Conservation (phyloP, 176 grass and related monocot genomes). For the Saccharum spontaneum region DNA sequence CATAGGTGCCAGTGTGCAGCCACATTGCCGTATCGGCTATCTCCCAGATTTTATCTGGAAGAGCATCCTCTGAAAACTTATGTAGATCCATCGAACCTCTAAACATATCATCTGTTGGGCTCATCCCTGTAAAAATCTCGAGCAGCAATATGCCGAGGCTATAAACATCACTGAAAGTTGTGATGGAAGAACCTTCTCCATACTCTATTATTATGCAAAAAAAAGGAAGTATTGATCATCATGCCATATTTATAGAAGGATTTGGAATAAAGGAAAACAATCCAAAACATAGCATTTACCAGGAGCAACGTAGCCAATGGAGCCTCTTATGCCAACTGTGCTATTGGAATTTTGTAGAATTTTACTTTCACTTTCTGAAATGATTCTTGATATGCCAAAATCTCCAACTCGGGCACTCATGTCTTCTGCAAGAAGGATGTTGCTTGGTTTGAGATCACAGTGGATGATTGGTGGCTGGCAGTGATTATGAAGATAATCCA, state of each 20-base stretch:
- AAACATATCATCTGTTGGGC: neutral
- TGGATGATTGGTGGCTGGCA: no score
- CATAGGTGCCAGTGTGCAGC: neutral
- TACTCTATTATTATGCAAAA: conserved; percentile 15
- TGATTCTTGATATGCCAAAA: conserved; percentile 48
- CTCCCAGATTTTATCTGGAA: neutral
- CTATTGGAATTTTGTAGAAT: neutral
- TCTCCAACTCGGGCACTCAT: conserved; percentile 20
- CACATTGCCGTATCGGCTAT: neutral
- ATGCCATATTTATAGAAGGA: neutral
- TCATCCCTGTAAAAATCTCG: conserved; percentile 27
- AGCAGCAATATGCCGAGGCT: conserved; percentile 42
- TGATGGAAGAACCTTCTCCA: neutral
- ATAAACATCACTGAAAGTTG: conserved; percentile 15
- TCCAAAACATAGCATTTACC: neutral
- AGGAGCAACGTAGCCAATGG: conserved; percentile 31
- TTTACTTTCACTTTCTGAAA: neutral
- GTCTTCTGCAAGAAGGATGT: no score
- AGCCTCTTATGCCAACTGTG: conserved; percentile 39
- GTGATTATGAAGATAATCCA: no score
- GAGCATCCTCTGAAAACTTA: neutral
- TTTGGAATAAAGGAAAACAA: neutral
- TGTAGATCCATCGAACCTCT: neutral
- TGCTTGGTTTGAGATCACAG: no score
- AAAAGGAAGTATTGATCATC: neutral